These are phyloP conservation scores for Dryadomyces quercivorus DNA, from an alignment of 2,329 filamentous ascomycete genomes.

Conservation along the genomic window DNA sequence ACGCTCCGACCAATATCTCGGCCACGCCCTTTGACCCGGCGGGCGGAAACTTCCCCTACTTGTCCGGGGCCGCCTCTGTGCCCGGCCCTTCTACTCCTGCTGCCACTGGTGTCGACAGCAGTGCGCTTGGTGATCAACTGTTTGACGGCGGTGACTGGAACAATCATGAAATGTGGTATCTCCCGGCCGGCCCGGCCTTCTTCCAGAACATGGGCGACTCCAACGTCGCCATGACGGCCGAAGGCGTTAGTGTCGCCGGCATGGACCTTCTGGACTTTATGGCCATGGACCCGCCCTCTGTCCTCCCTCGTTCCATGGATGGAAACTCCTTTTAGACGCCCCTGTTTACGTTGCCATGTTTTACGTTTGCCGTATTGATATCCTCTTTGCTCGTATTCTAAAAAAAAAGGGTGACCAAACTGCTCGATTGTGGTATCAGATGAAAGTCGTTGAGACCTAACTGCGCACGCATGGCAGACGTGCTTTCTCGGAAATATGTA, in stretches of 20 bases:
- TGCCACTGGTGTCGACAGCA: constrained; percentile 16
- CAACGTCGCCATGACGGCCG: constrained; percentile 52
- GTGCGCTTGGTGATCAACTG: constrained; percentile 22
- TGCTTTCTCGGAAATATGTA: neutral
- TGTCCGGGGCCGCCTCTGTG: constrained; percentile 30
- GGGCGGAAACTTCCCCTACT: constrained; percentile 41
- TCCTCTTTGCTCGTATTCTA: too few species aligned
- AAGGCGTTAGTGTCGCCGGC: constrained; percentile 54
- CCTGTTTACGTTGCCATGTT: too few species aligned
- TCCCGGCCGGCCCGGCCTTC: constrained; percentile 50
- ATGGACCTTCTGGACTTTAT: constrained; percentile 57
- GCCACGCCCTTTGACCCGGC: constrained; percentile 51
- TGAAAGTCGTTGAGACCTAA: neutral
- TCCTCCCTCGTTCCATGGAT: constrained; percentile 1
- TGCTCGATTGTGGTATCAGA: neutral
- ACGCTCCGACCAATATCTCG: constrained; percentile 41
- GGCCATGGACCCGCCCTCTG: constrained; percentile 39
- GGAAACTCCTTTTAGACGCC: neutral
- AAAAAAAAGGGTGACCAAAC: neutral
- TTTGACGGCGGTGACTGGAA: constrained; percentile 40
- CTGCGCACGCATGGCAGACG: neutral
- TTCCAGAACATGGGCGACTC: constrained; percentile 53
- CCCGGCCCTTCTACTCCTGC: constrained; percentile 39
- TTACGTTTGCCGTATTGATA: too few species aligned
- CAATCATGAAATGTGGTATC: constrained; percentile 54